These are phyloP conservation scores for Parascedosporium putredinis DNA, from an alignment of 2,329 filamentous ascomycete species.

Conservation along the genomic window DNA sequence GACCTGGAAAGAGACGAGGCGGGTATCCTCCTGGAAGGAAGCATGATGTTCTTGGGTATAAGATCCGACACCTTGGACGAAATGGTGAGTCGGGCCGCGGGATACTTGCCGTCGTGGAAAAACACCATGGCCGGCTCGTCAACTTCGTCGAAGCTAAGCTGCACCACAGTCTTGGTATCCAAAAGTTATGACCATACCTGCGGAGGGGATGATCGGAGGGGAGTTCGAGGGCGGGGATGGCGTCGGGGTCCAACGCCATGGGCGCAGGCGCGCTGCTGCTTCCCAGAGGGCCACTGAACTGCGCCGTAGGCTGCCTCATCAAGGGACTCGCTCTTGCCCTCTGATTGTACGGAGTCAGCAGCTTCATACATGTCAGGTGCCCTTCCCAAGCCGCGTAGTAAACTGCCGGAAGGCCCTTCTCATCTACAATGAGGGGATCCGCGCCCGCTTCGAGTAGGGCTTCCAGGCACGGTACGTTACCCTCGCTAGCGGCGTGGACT, in stretches of 20 bases:
- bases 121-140: conserved; percentile 77
- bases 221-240: conserved; percentile 82
- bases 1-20: conserved; percentile 88
- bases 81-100: conserved; percentile 86
- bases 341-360: conserved; percentile 56
- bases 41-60: conserved; percentile 89
- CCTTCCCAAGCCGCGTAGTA: conserved; percentile 99
- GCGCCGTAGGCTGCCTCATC: conserved; percentile 27
- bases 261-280: conserved; percentile 42
- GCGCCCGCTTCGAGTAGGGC: conserved; percentile 71
- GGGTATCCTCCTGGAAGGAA: conserved; percentile 93
- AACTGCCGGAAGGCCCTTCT: conserved; percentile 88
- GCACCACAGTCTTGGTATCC: conserved; percentile 92
- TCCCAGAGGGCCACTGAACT: conserved; percentile 28
- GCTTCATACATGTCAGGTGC: conserved; percentile 84
- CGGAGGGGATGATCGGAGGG: conserved; percentile 96
- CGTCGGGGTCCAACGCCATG: conserved; percentile 69
- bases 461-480: conserved; percentile 79
- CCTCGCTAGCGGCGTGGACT: conserved; percentile 93
- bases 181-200: conserved; percentile 97
- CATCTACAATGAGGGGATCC: conserved; percentile 70
- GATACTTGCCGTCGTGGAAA: conserved; percentile 94
- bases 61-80: conserved; percentile 94
- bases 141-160: conserved; percentile 76
- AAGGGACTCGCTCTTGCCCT: conserved; percentile 32